phyloP scores from a whole-genome alignment of 1,284 basidiomycete genomes.

The Cerioporus squamosus region DNA sequence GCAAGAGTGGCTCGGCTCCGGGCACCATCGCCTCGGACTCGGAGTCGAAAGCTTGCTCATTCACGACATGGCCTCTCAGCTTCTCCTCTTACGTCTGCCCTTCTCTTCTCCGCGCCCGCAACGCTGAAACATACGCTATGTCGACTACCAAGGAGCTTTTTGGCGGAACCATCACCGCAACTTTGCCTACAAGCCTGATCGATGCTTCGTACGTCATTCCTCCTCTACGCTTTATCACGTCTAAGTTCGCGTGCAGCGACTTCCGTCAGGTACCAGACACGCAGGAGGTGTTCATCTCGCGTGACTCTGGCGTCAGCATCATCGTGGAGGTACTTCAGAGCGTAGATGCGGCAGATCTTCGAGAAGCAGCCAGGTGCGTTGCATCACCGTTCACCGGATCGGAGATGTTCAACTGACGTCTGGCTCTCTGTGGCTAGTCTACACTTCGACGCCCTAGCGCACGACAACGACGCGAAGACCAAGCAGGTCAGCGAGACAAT shows the following conservation, averaged over 20 bases:
- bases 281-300: constrained; percentile 91
- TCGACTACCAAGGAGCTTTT: constrained; percentile 51
- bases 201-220: constrained; percentile 82
- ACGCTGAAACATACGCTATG: constrained; percentile 17
- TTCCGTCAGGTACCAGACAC: constrained; percentile 95
- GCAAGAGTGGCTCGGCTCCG: constrained; percentile 5
- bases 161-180: constrained; percentile 81
- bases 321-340: constrained; percentile 87
- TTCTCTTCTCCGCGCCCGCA: background rate
- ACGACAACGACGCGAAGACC: constrained; percentile 84
- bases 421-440: constrained; percentile 58
- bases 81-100: background rate
- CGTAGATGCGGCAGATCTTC: constrained; percentile 60
- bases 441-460: constrained; percentile 90
- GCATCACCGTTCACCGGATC: background rate
- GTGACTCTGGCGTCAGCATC: constrained; percentile 72
- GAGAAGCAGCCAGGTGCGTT: constrained; percentile 71
- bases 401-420: background rate
- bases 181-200: constrained; percentile 62
- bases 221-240: constrained; percentile 1
- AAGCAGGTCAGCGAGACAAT: constrained; percentile 51
- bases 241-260: constrained; percentile 52
- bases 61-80: background rate
- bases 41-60: too few species aligned
- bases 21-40: background rate